Percentiles rank a stretch among this genome's conserved stretches.
These are phyloP conservation scores for Akanthomyces muscarius DNA, from an alignment of 2,329 filamentous ascomycete species.

Conservation along the genomic window DNA sequence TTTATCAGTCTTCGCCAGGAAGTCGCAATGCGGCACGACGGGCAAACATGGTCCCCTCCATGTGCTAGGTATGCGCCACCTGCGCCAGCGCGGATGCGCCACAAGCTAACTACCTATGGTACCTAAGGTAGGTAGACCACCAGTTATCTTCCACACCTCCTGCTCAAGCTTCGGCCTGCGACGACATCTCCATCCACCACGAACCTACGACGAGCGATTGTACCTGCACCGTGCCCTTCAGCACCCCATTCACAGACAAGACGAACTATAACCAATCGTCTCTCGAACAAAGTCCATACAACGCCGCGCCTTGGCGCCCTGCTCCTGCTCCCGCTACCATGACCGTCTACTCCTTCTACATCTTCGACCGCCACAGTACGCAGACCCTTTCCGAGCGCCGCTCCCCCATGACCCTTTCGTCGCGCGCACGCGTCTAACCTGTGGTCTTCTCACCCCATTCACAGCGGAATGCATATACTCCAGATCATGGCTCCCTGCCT, in stretches of 20 bases:
- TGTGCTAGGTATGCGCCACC: background rate
- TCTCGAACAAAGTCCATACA: background rate
- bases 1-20: no score
- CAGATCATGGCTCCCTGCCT: slow-evolving; percentile 70
- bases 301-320: background rate
- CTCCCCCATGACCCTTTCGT: background rate
- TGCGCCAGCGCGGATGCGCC: background rate
- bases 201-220: background rate
- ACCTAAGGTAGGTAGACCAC: no score
- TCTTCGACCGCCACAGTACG: slow-evolving; percentile 96
- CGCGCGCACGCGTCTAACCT: background rate
- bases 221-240: background rate
- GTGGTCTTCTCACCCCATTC: background rate
- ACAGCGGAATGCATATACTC: slow-evolving; percentile 96
- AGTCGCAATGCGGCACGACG: no score
- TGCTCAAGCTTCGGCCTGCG: background rate
- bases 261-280: background rate
- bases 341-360: slow-evolving; percentile 97
- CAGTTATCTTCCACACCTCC: background rate
- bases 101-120: background rate
- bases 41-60: background rate
- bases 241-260: background rate
- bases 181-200: background rate
- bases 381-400: slow-evolving; percentile 8
- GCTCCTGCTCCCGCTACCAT: slow-evolving; percentile 47